phyloP scores from a whole-genome alignment of 352 stramenopile genomes.

The Peronospora tabacina region DNA sequence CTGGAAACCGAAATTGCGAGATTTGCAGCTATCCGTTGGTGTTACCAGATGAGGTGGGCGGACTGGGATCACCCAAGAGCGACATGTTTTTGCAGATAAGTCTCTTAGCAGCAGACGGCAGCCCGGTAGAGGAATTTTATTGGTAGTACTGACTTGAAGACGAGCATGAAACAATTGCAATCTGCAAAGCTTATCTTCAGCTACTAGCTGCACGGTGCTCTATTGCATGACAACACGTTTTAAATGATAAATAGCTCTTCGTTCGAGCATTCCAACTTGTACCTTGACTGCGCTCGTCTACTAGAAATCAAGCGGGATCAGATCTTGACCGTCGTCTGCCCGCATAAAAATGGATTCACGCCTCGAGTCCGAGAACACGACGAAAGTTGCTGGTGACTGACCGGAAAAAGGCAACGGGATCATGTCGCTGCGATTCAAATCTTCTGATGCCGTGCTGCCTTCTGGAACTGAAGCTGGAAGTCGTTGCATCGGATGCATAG shows the following conservation, averaged over 20 bases:
- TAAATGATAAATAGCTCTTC: slow-evolving; percentile 36
- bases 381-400: slow-evolving; percentile 20
- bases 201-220: slow-evolving; percentile 5
- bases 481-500: slow-evolving; percentile 18
- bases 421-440: slow-evolving; percentile 28
- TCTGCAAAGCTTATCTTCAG: background rate
- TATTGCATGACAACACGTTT: slow-evolving; percentile 21
- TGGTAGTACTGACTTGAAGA: slow-evolving; percentile 8
- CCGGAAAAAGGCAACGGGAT: slow-evolving; percentile 19
- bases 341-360: slow-evolving; percentile 33
- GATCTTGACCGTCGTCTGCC: slow-evolving; percentile 29
- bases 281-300: slow-evolving; percentile 9
- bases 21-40: slow-evolving; percentile 69
- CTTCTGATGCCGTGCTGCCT: slow-evolving; percentile 8
- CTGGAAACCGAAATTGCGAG: slow-evolving; percentile 48
- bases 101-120: slow-evolving; percentile 43
- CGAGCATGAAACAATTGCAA: background rate
- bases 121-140: slow-evolving; percentile 43
- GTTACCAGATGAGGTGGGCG: slow-evolving; percentile 53
- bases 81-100: slow-evolving; percentile 60
- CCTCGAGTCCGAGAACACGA: slow-evolving; percentile 31
- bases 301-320: slow-evolving; percentile 36
- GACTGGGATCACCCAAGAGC: slow-evolving; percentile 42
- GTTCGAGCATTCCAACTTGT: slow-evolving; percentile 26
- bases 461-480: slow-evolving; percentile 20